Base-by-base conservation (phyloP, 163 green algal genomes). In the Volvox carteri region DNA sequence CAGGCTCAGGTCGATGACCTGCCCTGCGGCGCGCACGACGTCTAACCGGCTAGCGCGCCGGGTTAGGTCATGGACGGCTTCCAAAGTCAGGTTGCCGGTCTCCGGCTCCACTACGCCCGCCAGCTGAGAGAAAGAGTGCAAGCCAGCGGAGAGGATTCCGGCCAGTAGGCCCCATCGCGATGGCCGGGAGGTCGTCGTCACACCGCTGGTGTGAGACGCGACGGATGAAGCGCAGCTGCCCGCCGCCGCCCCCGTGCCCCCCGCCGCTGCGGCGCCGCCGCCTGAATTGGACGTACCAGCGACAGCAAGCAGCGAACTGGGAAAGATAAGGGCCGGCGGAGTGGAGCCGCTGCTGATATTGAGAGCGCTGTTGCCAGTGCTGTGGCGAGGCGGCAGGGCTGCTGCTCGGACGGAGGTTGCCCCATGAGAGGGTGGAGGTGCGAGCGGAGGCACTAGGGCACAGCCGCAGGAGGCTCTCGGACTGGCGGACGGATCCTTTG, bases 101-200 rank as follows among this genome's bases (percentile, higher is more conserved):
- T 18, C 50, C 6, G 83, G 83, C 37, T 88, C 83, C 2, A 77
- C 50, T n/a, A 88, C 25, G 42, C 25, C 14, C 2, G 83, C 68
- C 23, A 88, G 50, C 37, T 88, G 67, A 11, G 68, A 42, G 28
- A 88, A 81, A 12, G 83, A 88, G 18, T 44, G 37, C 25, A 88
- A 67, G 3, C 83, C 83, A 44, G 81, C 67, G 7, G 67, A 72
- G 5, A 87, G n/a, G 33, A 87, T n/a, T 19, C 18, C 30, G 0
- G 81, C 65, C 23, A 87, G 67, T 33, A 80, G 2, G 33, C 81
- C 65, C 81, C 81, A 87, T 1, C 65, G 81, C 19, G 81, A 87
- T 23, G 81, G 81, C 23, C 81, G 65, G 30, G 81, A 87, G 33
- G 67, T 80, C 21, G 65, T 80, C 42, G 81, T 87, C 21, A 79